Evolutionary conservation across 352 stramenopile genomes (phyloP), one percentile per base, ranked within the genome.

Genomic region (Pythium guiyangense): DNA sequence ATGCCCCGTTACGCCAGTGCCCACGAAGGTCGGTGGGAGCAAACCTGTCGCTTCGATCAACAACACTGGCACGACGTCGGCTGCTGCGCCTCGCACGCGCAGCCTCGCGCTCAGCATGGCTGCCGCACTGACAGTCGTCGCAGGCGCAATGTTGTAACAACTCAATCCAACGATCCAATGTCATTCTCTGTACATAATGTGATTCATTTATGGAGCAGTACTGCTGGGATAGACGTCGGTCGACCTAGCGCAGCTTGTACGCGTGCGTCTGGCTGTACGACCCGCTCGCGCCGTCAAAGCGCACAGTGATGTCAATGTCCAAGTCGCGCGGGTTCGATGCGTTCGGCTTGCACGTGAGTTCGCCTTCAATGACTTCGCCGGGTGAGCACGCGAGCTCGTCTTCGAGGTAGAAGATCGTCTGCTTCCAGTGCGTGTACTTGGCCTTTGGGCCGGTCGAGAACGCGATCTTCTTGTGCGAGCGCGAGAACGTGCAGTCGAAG

Each of bases 361-460:
- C 93, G 27, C 94, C 95, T 48, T 91, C 84, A 45, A 98, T 90
- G 27, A 86, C 63, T 54, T 98, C 94, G 14, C 92, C 94, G 4
- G 77, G 67, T 48, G 72, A 79, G 58, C 91, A 92, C 22, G 82
- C 81, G 26, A 98, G 67, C 48, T 94, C 81, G 29, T 88, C 78
- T 29, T 92, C 76, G 8, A 98, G 71, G 69, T 98, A 99, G 63
- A 99, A 98, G 18, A 98, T 89, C 15, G 95, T 98, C 73, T 99
- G 97, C 73, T 99, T 99, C 97, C 97, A 99, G 79, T 99, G 97
- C 46, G 97, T 99, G 74, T 99, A 98, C 59, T 96, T 84, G 43
- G 83, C 86, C 55, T 90, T 84, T 3, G 88, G 83, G n/a, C 84
- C 90, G 6, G 97, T 99, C 4, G 90, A 98, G 74, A 99, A 99